Conservation (phyloP, 495 filamentous ascomycete genomes). For the Trypethelium eluteriae region DNA sequence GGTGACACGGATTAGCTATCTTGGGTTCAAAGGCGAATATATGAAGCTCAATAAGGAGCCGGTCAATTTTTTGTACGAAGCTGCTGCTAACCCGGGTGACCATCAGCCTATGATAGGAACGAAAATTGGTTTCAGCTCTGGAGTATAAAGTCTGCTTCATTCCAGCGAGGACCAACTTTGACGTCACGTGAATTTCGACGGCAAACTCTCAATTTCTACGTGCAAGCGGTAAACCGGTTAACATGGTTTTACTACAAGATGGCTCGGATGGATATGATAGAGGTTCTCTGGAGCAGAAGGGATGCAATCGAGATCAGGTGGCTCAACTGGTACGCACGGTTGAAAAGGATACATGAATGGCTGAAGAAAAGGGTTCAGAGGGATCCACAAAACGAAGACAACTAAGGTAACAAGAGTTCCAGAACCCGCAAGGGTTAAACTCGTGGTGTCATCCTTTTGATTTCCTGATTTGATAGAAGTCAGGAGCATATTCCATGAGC, state of each 20-base stretch:
- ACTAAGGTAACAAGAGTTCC: too few species aligned
- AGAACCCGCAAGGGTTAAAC: too few species aligned
- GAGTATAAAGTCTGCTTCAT: not conserved
- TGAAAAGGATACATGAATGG: too few species aligned
- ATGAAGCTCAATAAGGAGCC: slow-evolving; percentile 78
- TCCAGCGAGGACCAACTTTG: not conserved
- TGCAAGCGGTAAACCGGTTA: too few species aligned
- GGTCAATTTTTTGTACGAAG: slow-evolving; percentile 80
- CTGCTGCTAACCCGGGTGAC: slow-evolving; percentile 82
- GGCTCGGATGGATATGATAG: too few species aligned
- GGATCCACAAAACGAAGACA: too few species aligned
- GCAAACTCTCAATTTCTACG: not conserved
- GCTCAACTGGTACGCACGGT: too few species aligned
- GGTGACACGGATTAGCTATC: slow-evolving; percentile 66
- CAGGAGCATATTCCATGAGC: slow-evolving; percentile 80
- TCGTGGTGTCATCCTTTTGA: not conserved
- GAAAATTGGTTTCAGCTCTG: not conserved
- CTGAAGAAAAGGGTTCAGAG: too few species aligned
- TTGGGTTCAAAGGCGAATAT: slow-evolving; percentile 91
- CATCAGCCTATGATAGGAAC: slow-evolving; percentile 41
- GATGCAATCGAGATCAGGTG: too few species aligned
- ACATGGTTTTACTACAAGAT: too few species aligned
- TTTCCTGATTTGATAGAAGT: slow-evolving; percentile 61
- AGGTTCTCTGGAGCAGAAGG: too few species aligned
- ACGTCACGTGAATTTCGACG: not conserved